phyloP scores from a whole-genome alignment of 1,139 yeast genomes.

The Geotrichum carabidarum region DNA sequence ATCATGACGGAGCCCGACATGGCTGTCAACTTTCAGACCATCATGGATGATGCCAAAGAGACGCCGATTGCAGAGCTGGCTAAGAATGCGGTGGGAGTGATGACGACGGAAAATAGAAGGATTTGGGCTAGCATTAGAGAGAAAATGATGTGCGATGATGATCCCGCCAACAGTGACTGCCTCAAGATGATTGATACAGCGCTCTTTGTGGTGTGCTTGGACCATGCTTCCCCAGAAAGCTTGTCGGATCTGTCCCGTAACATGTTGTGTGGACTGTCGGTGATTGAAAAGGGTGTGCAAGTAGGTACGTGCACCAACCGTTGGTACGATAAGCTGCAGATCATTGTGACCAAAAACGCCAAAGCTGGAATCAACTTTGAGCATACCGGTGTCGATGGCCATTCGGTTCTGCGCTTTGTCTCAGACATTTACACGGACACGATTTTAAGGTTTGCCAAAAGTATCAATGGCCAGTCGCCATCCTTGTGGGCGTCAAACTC shows the following conservation, averaged over 20 bases:
- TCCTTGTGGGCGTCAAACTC: constrained; percentile 59
- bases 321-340: constrained; percentile 90
- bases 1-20: constrained; percentile 69
- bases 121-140: constrained; percentile 76
- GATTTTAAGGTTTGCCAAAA: constrained; percentile 75
- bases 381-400: constrained; percentile 95
- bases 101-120: constrained; percentile 82
- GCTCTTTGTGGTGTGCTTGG: constrained; percentile 73
- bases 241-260: constrained; percentile 69
- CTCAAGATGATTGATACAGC: constrained; percentile 73
- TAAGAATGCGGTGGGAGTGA: constrained; percentile 77
- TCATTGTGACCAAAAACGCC: constrained; percentile 85
- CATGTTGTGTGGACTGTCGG: constrained; percentile 82
- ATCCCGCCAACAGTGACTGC: constrained; percentile 55
- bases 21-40: constrained; percentile 67
- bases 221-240: constrained; percentile 64
- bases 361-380: constrained; percentile 92
- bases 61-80: constrained; percentile 65
- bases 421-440: constrained; percentile 90
- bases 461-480: constrained; percentile 77
- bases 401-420: constrained; percentile 81
- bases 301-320: constrained; percentile 91
- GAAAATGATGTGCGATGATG: constrained; percentile 34
- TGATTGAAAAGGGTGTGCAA: constrained; percentile 75
- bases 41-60: constrained; percentile 62